Evolutionary conservation across 2,329 filamentous ascomycete genomes (phyloP).

Genomic region (Colletotrichum orchidophilum): DNA sequence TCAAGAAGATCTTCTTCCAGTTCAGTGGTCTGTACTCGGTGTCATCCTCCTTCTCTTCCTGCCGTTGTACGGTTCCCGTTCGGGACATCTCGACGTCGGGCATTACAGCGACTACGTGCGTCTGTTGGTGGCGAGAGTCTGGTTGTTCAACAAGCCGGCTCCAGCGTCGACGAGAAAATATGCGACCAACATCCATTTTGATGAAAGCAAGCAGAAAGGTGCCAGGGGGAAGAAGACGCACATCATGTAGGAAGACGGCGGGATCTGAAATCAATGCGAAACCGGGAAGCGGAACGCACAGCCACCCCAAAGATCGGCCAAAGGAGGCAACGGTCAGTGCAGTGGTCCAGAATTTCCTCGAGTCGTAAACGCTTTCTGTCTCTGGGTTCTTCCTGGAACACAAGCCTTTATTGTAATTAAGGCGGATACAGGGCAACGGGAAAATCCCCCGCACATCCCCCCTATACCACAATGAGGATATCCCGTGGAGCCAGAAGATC

Average conservation of each 20-base stretch:
- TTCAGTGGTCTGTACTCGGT: conserved; percentile 46
- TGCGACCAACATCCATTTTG: conserved; percentile 21
- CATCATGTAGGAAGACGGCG: conserved; percentile 16
- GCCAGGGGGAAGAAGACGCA: background rate
- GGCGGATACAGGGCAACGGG: conserved; percentile 11
- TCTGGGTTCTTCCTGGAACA: conserved; percentile 7
- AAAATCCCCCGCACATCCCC: conserved; percentile 19
- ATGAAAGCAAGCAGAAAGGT: background rate
- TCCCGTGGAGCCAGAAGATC: background rate
- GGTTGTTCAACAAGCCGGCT: background rate
- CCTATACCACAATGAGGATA: background rate
- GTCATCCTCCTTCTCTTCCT: conserved; percentile 30
- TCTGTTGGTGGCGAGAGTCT: conserved; percentile 1
- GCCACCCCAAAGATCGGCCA: conserved; percentile 26
- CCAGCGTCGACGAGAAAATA: background rate
- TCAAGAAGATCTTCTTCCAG: conserved; percentile 45
- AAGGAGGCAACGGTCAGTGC: conserved; percentile 19
- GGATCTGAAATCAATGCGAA: conserved; percentile 35
- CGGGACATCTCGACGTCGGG: conserved; percentile 30
- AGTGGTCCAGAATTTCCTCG: background rate
- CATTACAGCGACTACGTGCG: conserved; percentile 13
- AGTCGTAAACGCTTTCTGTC: background rate
- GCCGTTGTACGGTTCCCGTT: conserved; percentile 6
- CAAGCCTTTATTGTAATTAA: background rate
- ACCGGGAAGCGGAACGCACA: conserved; percentile 33